These are phyloP conservation scores for Trichaptum fuscoviolaceum DNA, from an alignment of 768 basidiomycete genomes.

Conservation along the genomic window DNA sequence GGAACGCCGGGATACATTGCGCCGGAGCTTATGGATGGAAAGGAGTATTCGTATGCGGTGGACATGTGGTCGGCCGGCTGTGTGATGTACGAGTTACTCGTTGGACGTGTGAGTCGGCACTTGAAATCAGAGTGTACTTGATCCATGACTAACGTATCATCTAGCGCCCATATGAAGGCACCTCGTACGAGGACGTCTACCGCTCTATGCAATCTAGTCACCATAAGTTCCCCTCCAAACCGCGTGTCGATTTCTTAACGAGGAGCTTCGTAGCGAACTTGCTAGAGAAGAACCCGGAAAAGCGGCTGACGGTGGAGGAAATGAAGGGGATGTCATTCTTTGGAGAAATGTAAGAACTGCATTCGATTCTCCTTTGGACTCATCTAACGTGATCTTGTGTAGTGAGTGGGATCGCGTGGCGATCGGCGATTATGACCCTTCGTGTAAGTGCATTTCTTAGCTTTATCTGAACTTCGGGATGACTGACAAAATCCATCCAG, in stretches of 20 bases:
- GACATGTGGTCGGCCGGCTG: constrained; percentile 45
- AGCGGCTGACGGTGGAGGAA: background rate
- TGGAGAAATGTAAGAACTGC: background rate
- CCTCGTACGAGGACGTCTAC: background rate
- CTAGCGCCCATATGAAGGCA: background rate
- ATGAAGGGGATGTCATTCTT: background rate
- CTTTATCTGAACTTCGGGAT: background rate
- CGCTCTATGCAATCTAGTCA: background rate
- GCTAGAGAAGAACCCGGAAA: background rate
- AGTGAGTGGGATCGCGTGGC: background rate
- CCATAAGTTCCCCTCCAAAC: background rate
- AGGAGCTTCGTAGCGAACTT: background rate
- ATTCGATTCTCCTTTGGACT: background rate
- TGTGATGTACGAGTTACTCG: constrained; percentile 20
- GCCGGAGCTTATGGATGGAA: constrained; percentile 38
- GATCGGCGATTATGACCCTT: background rate
- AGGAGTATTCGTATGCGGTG: constrained; percentile 38
- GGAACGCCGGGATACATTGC: constrained; percentile 45
- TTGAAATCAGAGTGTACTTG: background rate
- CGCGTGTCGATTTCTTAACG: background rate
- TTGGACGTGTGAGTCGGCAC: background rate
- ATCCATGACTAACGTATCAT: background rate
- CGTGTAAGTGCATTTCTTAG: background rate
- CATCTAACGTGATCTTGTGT: background rate
- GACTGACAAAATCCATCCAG: background rate